Percentiles rank a stretch among this genome's conserved stretches.
phyloP scores from a whole-genome alignment of 331 rosid genomes.

The Malus hybrid region DNA sequence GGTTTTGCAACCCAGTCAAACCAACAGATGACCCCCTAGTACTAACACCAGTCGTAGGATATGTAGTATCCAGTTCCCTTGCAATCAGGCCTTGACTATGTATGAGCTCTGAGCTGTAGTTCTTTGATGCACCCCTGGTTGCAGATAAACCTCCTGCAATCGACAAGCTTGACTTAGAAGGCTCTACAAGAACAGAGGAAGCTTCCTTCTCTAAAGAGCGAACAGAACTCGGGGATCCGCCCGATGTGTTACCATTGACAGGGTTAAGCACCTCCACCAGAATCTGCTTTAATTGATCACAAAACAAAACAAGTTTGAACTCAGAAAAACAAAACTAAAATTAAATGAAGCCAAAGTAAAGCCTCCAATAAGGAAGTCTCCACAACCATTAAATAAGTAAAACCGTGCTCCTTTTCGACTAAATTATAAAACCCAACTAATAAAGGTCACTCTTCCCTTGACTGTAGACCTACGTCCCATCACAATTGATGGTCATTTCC shows the following conservation, averaged over 20 bases:
- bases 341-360: neutral
- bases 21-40: constrained; percentile 91
- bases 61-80: constrained; percentile 60
- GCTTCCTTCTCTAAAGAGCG: constrained; percentile 62
- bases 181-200: constrained; percentile 69
- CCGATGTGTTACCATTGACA: constrained; percentile 38
- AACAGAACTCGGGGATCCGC: constrained; percentile 40
- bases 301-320: constrained; percentile 22
- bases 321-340: neutral
- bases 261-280: constrained; percentile 82
- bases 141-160: constrained; percentile 85
- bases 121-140: constrained; percentile 67
- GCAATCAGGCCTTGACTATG: constrained; percentile 49
- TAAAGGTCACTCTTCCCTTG: too few relatives aligned
- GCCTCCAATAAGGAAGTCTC: neutral
- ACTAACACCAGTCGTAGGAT: constrained; percentile 62
- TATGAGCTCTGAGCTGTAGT: constrained; percentile 39
- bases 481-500: neutral
- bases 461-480: neutral
- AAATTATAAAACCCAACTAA: too few relatives aligned
- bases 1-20: constrained; percentile 87
- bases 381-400: too few relatives aligned
- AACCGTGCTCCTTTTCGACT: too few relatives aligned
- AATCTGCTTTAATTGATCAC: constrained; percentile 47
- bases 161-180: constrained; percentile 68